A percentile compares a stretch with the other conserved stretches of the same genome.
These are phyloP conservation scores for Neoboletus subvelutipes DNA, from an alignment of 768 basidiomycete genomes.

Conservation along the genomic window DNA sequence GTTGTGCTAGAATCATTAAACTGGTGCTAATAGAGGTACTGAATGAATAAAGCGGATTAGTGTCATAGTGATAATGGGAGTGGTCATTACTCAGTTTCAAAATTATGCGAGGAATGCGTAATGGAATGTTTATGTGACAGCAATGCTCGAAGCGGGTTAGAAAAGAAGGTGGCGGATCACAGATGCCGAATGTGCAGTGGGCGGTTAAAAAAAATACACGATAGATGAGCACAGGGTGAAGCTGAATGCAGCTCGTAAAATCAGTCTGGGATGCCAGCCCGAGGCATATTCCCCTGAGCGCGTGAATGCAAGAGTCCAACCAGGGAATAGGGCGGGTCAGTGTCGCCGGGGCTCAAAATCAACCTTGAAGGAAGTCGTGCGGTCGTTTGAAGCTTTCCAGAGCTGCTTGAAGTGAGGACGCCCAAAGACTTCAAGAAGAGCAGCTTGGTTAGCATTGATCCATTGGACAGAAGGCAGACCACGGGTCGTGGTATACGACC, in stretches of 20 bases:
- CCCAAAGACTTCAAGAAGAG: conserved; percentile 75
- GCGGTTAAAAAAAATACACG: conserved; percentile 18
- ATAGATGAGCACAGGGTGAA: conserved; percentile 11
- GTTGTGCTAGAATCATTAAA: conserved; percentile 35
- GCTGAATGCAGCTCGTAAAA: conserved; percentile 3
- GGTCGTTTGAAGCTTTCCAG: conserved; percentile 71
- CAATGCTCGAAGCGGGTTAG: conserved; percentile 31
- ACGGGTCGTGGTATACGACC: conserved; percentile 70
- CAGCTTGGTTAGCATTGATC: conserved; percentile 66
- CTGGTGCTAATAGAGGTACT: conserved; percentile 24
- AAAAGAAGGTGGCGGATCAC: conserved; percentile 28
- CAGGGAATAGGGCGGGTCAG: conserved; percentile 25
- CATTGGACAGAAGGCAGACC: conserved; percentile 76
- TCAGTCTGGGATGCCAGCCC: conserved; percentile 19
- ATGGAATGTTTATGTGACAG: conserved; percentile 41
- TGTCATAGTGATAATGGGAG: conserved; percentile 28
- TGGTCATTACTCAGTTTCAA: conserved; percentile 30
- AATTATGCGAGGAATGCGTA: conserved; percentile 36
- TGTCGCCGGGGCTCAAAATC: conserved; percentile 52
- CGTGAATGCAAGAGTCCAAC: conserved; percentile 4
- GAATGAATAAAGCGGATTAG: conserved; percentile 34
- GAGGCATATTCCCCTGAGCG: conserved; percentile 6
- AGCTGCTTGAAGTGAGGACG: conserved; percentile 66
- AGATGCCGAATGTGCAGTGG: conserved; percentile 21
- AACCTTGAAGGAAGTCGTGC: conserved; percentile 69